phyloP scores from a whole-genome alignment of 2,329 filamentous ascomycete genomes.

The Chaetoscypha palmicola region DNA sequence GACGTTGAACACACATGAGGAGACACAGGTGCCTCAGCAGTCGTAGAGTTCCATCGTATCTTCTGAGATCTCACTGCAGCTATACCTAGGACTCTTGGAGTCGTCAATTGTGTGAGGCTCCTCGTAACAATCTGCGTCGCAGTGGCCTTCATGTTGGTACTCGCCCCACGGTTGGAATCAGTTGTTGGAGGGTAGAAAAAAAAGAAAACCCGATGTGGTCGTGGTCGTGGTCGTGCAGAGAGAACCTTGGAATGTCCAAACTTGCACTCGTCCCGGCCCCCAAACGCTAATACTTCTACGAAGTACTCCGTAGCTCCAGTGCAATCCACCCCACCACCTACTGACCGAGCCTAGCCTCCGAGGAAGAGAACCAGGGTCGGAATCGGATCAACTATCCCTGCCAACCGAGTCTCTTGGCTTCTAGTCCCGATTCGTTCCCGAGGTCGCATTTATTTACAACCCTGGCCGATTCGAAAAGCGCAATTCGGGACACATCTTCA shows the following conservation, averaged over 20 bases:
- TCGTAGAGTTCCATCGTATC: constrained; percentile 5
- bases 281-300: constrained; percentile 6
- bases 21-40: constrained; percentile 2
- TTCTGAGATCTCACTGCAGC: background rate
- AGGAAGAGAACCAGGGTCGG: no score
- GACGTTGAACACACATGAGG: constrained; percentile 5
- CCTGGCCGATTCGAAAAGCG: constrained; percentile 6
- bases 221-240: background rate
- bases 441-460: no score
- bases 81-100: background rate
- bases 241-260: background rate
- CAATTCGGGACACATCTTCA: constrained; percentile 3
- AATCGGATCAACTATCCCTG: background rate
- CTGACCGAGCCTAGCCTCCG: no score
- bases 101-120: background rate
- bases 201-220: background rate
- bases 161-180: no score
- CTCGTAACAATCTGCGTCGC: background rate
- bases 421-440: no score
- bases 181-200: no score
- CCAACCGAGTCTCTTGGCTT: background rate
- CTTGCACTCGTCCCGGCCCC: background rate
- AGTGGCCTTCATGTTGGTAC: background rate
- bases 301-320: no score
- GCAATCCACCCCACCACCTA: no score